Evolutionary conservation across 2,329 filamentous ascomycete genomes (phyloP), one percentile per base, ranked within the genome.

Genomic region (Periconia sp.): DNA sequence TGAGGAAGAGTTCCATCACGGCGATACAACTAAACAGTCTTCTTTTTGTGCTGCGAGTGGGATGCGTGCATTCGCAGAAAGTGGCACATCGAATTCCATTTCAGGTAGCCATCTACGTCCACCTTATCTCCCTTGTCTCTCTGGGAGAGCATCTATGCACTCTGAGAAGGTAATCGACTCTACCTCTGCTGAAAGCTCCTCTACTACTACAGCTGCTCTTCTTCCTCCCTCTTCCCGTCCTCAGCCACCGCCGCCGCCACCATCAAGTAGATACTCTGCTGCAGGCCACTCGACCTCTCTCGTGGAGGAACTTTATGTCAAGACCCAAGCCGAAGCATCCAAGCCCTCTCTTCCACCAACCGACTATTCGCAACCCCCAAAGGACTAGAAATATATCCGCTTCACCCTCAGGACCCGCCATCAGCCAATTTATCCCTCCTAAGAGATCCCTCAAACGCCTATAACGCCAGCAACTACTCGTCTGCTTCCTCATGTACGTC

Each of bases 371-470:
- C 42, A 53, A 29, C 40, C 52, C 1, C 49, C 54, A 10, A 50
- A 50, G 5, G 50, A 50, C 15, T 57, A 57, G 28, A 50, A 54
- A 15, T 50, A 54, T 21, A 57, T 57, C 10, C 56, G 45, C 29
- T 50, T 50, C 47, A 54, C 31, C 13, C 43, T 64, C 1, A 57
- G 61, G 8, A 54, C 38, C 5, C 59, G 61, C 5, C 46, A 44
- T 2, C 45, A 50, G 17, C 61, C 61, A 4, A 43, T 60, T 29
- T 59, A 62, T 35, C 35, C 46, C 15, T 59, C 59, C 1, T 58
- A 64, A 21, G 52, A 59, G 5, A 34, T 51, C 17, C 32, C 40
- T 23, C 44, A 46, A n/a, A 43, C 40, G 16, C 19, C 33, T 16
- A 18, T 29, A 5, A 34, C 28, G 15, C 33, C 48, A 8, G 29